A percentile compares a stretch with the other conserved stretches of the same genome.
phyloP scores from a whole-genome alignment of 1,284 basidiomycete species.

The Sporisorium graminicola region DNA sequence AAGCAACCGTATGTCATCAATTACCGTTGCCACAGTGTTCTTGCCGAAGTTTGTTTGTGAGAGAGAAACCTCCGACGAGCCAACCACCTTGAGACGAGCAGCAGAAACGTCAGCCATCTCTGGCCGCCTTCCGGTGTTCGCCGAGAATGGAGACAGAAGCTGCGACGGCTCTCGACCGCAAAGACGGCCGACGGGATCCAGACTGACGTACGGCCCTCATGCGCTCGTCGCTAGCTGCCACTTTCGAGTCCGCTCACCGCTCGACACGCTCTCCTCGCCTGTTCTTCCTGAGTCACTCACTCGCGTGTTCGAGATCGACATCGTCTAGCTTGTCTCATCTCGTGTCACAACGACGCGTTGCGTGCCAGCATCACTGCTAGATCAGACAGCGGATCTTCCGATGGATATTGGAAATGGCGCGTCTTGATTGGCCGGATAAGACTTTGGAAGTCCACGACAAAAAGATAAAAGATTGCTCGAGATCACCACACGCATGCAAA shows the following conservation, averaged over 20 bases:
- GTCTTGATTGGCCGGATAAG: conserved; percentile 38
- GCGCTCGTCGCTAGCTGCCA: background rate
- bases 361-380: too few species aligned
- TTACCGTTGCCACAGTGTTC: background rate
- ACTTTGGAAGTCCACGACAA: too few species aligned
- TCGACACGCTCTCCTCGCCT: background rate
- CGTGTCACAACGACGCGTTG: background rate
- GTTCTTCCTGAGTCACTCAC: background rate
- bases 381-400: background rate
- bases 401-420: conserved; percentile 5
- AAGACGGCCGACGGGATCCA: background rate
- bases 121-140: background rate
- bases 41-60: background rate
- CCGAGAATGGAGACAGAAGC: background rate
- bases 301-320: background rate
- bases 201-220: background rate
- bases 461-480: background rate
- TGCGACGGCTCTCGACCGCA: background rate
- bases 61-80: background rate
- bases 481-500: conserved; percentile 3
- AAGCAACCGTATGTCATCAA: background rate
- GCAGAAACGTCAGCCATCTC: background rate
- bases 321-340: background rate
- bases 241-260: background rate
- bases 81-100: background rate